Percentiles rank a stretch among this genome's conserved stretches.
Evolutionary conservation across 2,329 filamentous ascomycete species (phyloP).

Genomic region (Ceratocystis smalleyi): DNA sequence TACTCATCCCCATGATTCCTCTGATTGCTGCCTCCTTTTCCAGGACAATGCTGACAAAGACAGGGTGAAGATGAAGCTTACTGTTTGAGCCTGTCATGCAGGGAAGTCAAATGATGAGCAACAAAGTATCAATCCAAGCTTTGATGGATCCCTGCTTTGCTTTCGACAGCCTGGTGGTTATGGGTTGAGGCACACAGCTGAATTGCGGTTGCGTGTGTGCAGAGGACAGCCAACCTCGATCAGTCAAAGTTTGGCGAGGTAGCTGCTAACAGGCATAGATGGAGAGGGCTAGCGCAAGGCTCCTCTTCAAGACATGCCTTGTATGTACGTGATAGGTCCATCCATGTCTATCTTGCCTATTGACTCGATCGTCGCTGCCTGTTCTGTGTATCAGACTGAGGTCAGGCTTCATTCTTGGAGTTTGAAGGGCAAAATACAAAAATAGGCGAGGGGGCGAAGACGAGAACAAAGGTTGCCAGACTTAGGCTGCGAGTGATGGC

Average conservation of each 20-base stretch:
- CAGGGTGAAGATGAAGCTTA: neutral
- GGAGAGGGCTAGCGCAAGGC: neutral
- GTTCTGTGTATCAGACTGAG: neutral
- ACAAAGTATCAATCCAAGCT: neutral
- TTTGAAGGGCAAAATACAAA: neutral
- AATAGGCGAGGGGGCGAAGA: neutral
- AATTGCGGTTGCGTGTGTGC: too few relatives aligned
- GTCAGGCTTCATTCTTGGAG: neutral
- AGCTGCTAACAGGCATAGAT: neutral
- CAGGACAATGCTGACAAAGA: neutral
- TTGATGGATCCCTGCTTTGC: neutral
- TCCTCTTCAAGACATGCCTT: neutral
- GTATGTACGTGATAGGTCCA: neutral
- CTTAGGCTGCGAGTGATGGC: too few relatives aligned
- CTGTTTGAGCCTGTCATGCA: neutral
- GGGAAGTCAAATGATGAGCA: constrained; percentile 3
- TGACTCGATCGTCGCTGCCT: neutral
- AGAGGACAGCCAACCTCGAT: too few relatives aligned
- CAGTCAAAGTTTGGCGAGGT: too few relatives aligned
- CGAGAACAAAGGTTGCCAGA: too few relatives aligned
- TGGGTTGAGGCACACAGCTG: too few relatives aligned
- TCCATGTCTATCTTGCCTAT: neutral
- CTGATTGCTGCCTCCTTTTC: neutral
- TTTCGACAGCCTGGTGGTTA: too few relatives aligned
- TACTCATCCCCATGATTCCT: neutral